Conservation (phyloP, 768 basidiomycete genomes). For the Lentinula guzmanii region DNA sequence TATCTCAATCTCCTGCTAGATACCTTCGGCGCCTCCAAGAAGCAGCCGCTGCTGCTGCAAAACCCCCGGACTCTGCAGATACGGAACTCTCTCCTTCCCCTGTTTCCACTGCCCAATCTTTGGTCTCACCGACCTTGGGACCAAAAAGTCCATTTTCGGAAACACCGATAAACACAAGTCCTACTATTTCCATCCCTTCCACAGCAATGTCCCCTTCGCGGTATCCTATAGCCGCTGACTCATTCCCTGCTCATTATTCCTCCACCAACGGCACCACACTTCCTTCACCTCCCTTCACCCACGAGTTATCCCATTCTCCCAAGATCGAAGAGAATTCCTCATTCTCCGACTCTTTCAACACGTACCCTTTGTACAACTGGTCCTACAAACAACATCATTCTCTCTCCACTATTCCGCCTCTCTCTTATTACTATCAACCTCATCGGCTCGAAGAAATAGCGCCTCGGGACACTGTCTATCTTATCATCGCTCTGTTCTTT, state of each 20-base stretch:
- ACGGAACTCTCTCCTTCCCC: slow-evolving; percentile 38
- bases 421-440: slow-evolving; percentile 68
- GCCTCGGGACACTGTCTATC: slow-evolving; percentile 71
- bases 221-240: slow-evolving; percentile 67
- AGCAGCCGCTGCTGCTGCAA: slow-evolving; percentile 55
- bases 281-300: slow-evolving; percentile 21
- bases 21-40: slow-evolving; percentile 80
- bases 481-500: slow-evolving; percentile 85
- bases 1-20: slow-evolving; percentile 25
- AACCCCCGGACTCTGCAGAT: slow-evolving; percentile 29
- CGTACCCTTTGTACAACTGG: slow-evolving; percentile 67
- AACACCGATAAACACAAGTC: slow-evolving; percentile 21
- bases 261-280: slow-evolving; percentile 31
- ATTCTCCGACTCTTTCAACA: slow-evolving; percentile 47
- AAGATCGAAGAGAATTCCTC: slow-evolving; percentile 41
- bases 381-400: slow-evolving; percentile 55
- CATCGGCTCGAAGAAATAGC: slow-evolving; percentile 79
- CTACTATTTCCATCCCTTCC: slow-evolving; percentile 27
- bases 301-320: slow-evolving; percentile 29
- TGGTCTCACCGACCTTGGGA: slow-evolving; percentile 39
- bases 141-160: slow-evolving; percentile 53
- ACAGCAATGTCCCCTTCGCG: slow-evolving; percentile 56
- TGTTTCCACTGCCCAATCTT: slow-evolving; percentile 33
- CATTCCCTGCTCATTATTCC: slow-evolving; percentile 53
- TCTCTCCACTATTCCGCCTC: slow-evolving; percentile 47